These are phyloP conservation scores for Fusarium tricinctum DNA, from an alignment of 2,329 filamentous ascomycete genomes.

Conservation along the genomic window DNA sequence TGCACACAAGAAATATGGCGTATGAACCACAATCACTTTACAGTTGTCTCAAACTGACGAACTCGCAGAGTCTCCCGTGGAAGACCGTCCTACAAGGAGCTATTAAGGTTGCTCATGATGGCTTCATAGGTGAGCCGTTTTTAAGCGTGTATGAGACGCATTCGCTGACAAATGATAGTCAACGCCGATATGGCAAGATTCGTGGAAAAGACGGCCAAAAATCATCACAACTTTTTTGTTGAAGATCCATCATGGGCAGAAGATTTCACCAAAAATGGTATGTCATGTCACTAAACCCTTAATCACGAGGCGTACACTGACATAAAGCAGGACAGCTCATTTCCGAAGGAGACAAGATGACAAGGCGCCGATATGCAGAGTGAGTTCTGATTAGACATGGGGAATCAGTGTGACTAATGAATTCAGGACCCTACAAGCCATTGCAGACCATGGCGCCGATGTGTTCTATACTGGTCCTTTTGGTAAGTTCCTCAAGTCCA, in stretches of 20 bases:
- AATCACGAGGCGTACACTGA: slow-evolving; percentile 2
- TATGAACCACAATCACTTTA: slow-evolving; percentile 49
- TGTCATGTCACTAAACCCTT: background rate
- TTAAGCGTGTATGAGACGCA: background rate
- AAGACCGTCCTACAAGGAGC: slow-evolving; percentile 79
- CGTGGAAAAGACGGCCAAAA: slow-evolving; percentile 68
- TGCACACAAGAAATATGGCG: slow-evolving; percentile 79
- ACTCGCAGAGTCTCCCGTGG: slow-evolving; percentile 71
- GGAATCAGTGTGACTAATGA: slow-evolving; percentile 4
- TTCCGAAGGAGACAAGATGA: slow-evolving; percentile 81
- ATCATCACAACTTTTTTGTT: slow-evolving; percentile 72
- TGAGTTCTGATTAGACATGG: slow-evolving; percentile 42
- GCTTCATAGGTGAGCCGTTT: slow-evolving; percentile 68
- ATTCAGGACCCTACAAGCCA: slow-evolving; percentile 75
- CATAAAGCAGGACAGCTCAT: slow-evolving; percentile 69
- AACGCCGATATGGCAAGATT: slow-evolving; percentile 81
- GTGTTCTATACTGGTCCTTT: slow-evolving; percentile 81
- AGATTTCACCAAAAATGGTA: slow-evolving; percentile 87
- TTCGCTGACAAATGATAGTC: slow-evolving; percentile 59
- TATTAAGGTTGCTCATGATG: slow-evolving; percentile 78
- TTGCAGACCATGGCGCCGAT: slow-evolving; percentile 79
- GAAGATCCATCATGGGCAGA: slow-evolving; percentile 84
- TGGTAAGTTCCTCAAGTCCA: slow-evolving; percentile 51
- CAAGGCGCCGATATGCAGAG: slow-evolving; percentile 81
- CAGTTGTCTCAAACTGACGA: slow-evolving; percentile 7